These are phyloP conservation scores for Backusella parvicylindrica DNA, from an alignment of 192 early-diverging fungal genomes.

Conservation along the genomic window DNA sequence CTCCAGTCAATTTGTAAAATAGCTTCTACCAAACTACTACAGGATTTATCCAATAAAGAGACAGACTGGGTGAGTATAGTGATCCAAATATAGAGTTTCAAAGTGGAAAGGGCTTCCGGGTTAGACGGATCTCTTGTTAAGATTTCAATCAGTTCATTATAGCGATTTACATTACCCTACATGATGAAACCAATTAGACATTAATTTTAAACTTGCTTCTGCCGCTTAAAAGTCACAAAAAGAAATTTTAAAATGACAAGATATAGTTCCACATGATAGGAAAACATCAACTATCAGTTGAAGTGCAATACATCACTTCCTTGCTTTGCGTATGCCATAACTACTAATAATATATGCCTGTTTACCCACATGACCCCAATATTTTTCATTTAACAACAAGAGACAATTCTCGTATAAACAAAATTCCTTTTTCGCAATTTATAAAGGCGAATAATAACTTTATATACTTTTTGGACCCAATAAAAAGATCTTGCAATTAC, in stretches of 20 bases:
- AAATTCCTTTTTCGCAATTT: background rate
- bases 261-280: background rate
- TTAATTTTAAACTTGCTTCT: background rate
- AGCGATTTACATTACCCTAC: conserved; percentile 25
- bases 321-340: conserved; percentile 2
- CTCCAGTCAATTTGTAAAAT: conserved; percentile 60
- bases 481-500: conserved; percentile 14
- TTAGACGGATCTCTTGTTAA: conserved; percentile 18
- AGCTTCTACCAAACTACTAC: conserved; percentile 50
- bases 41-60: conserved; percentile 42
- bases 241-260: conserved; percentile 3
- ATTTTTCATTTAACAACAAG: background rate
- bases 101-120: conserved; percentile 15
- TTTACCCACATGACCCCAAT: background rate
- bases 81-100: conserved; percentile 41
- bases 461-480: conserved; percentile 13
- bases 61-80: conserved; percentile 40
- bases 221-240: background rate
- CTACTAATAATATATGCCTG: conserved; percentile 7
- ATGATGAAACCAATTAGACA: background rate
- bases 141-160: conserved; percentile 28
- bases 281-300: background rate
- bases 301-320: background rate
- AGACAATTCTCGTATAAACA: conserved; percentile 6
- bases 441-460: background rate